Evolutionary conservation across 2,329 filamentous ascomycete genomes (phyloP).

Genomic region (Trichoderma breve): DNA sequence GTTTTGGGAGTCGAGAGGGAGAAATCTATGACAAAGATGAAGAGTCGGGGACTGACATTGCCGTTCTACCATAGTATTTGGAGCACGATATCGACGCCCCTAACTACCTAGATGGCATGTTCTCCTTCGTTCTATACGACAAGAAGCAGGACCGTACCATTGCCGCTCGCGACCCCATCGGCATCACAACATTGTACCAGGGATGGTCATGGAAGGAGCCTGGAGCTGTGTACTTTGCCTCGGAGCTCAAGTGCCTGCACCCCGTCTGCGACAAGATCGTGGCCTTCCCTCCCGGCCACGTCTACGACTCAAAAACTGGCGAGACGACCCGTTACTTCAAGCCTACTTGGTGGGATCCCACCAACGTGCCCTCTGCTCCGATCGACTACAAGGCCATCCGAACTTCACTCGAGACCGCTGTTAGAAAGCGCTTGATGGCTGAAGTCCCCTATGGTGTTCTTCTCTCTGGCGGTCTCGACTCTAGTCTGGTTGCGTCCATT

Average conservation of each 20-base stretch:
- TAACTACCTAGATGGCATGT: slow-evolving; percentile 97
- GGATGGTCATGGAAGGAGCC: slow-evolving; percentile 83
- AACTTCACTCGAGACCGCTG: slow-evolving; percentile 80
- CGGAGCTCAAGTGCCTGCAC: slow-evolving; percentile 90
- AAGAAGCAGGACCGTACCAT: slow-evolving; percentile 89
- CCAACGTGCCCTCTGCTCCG: slow-evolving; percentile 73
- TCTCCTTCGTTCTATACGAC: slow-evolving; percentile 98
- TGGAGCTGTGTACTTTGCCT: slow-evolving; percentile 89
- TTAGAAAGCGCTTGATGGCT: slow-evolving; percentile 96
- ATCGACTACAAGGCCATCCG: slow-evolving; percentile 82
- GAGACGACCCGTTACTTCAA: slow-evolving; percentile 84
- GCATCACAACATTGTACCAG: slow-evolving; percentile 96
- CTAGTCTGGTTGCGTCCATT: slow-evolving; percentile 90
- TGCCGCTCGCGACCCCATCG: slow-evolving; percentile 93
- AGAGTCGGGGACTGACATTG: background rate
- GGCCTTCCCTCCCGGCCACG: slow-evolving; percentile 88
- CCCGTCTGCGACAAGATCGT: slow-evolving; percentile 94
- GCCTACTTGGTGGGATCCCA: slow-evolving; percentile 87
- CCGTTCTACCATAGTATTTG: slow-evolving; percentile 65
- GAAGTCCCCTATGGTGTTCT: slow-evolving; percentile 97
- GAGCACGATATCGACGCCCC: slow-evolving; percentile 90
- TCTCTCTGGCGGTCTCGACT: slow-evolving; percentile 92
- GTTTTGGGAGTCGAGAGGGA: slow-evolving; percentile 30
- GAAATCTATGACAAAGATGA: background rate
- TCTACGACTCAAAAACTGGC: slow-evolving; percentile 93